Conservation (phyloP, 2,329 filamentous ascomycete genomes). For the Aspergillus arachidicola region DNA sequence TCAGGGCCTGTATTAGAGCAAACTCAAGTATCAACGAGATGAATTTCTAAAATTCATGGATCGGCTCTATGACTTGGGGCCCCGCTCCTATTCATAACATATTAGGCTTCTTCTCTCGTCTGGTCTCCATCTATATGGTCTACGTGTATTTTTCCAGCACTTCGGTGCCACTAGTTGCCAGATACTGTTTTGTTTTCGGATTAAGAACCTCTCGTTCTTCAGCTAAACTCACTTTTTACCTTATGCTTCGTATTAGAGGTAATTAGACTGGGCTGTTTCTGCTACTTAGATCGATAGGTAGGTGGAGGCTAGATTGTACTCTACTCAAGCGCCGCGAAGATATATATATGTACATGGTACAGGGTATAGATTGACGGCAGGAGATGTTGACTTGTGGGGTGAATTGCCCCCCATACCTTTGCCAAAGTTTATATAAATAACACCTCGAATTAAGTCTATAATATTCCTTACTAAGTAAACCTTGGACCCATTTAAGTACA, state of each 20-base stretch:
- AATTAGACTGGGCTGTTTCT: no score
- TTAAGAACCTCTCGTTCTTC: no score
- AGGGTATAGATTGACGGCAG: background rate
- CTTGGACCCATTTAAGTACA: background rate
- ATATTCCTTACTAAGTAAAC: background rate
- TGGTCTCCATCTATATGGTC: no score
- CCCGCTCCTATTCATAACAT: no score
- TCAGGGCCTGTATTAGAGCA: background rate
- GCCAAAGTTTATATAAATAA: conserved; percentile 1
- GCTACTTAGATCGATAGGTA: no score
- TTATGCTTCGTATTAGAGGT: no score
- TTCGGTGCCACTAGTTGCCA: no score
- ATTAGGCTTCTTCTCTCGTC: no score
- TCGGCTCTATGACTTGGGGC: background rate
- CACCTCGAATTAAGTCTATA: background rate
- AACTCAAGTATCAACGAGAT: background rate
- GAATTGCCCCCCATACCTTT: background rate
- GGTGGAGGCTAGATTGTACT: background rate
- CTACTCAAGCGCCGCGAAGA: background rate
- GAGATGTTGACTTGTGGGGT: background rate
- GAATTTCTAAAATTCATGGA: background rate
- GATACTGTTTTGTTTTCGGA: no score
- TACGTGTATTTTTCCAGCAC: no score
- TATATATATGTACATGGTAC: background rate
- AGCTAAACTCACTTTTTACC: no score